Evolutionary conservation across 768 basidiomycete genomes (phyloP).

Genomic region (Tulasnella sp.): DNA sequence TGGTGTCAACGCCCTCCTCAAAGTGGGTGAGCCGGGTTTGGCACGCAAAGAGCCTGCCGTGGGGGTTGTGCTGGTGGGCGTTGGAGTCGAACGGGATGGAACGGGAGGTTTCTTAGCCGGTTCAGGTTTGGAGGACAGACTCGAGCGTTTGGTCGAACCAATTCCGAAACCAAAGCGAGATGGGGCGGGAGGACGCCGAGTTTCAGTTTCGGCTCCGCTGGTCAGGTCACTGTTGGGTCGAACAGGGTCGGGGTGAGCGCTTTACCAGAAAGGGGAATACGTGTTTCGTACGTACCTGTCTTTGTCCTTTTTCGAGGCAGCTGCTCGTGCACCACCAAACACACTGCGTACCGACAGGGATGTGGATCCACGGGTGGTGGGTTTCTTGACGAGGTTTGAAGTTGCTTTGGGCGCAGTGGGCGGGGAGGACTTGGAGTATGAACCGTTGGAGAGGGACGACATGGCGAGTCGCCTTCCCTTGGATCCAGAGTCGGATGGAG

Average conservation of each 20-base stretch:
- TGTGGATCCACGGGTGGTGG: background rate
- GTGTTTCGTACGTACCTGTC: slow-evolving; percentile 8
- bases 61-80: background rate
- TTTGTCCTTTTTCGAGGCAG: background rate
- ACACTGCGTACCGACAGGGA: background rate
- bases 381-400: background rate
- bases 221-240: background rate
- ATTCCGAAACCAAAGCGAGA: background rate
- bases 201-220: background rate
- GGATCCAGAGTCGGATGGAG: background rate
- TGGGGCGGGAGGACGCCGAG: background rate
- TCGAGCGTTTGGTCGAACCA: background rate
- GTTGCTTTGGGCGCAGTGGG: background rate
- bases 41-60: background rate
- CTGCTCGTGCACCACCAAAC: background rate
- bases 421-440: background rate
- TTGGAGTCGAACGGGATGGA: background rate
- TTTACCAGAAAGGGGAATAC: slow-evolving; percentile 1
- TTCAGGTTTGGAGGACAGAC: background rate
- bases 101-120: background rate
- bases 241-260: background rate
- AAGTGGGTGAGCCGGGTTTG: background rate
- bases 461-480: background rate
- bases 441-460: background rate
- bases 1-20: background rate